phyloP scores from a whole-genome alignment of 345 rosid genomes.

The Eucalyptus shirleyi region DNA sequence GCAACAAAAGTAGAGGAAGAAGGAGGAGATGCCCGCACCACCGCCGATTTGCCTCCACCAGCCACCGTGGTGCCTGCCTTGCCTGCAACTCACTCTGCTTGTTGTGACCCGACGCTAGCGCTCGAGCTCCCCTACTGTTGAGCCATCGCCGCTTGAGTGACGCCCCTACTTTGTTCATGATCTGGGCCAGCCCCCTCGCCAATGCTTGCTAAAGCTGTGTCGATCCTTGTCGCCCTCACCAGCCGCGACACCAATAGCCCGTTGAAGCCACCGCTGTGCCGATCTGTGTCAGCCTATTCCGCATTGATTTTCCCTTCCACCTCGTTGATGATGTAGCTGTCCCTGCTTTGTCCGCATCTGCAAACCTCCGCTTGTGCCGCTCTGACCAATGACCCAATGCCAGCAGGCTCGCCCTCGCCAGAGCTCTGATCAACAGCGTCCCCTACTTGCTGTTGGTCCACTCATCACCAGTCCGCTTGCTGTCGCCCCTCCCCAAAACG shows the following conservation, averaged over 20 bases:
- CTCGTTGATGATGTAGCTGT: rapidly evolving
- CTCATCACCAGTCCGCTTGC: rapidly evolving
- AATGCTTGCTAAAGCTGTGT: too few species aligned
- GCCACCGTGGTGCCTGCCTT: rapidly evolving
- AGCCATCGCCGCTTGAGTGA: too few species aligned
- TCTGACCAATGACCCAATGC: too few species aligned
- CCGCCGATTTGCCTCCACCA: too few species aligned
- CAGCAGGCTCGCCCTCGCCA: rapidly evolving
- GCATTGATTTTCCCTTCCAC: too few species aligned
- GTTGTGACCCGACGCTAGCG: rapidly evolving
- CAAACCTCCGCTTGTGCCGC: rapidly evolving
- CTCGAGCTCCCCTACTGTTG: rapidly evolving
- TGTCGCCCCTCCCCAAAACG: rapidly evolving
- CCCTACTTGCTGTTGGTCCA: too few species aligned
- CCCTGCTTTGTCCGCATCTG: rapidly evolving
- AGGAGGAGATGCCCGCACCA: too few species aligned
- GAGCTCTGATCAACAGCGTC: too few species aligned
- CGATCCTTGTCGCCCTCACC: too few species aligned
- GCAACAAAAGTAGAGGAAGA: too few species aligned
- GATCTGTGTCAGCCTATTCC: rapidly evolving
- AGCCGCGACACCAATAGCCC: too few species aligned
- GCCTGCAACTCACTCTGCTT: too few species aligned
- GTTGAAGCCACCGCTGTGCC: rapidly evolving
- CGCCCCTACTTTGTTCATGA: rapidly evolving
- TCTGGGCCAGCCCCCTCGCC: rapidly evolving